Conservation (phyloP, 805 yeast species). For the Candida nitratophila region DNA sequence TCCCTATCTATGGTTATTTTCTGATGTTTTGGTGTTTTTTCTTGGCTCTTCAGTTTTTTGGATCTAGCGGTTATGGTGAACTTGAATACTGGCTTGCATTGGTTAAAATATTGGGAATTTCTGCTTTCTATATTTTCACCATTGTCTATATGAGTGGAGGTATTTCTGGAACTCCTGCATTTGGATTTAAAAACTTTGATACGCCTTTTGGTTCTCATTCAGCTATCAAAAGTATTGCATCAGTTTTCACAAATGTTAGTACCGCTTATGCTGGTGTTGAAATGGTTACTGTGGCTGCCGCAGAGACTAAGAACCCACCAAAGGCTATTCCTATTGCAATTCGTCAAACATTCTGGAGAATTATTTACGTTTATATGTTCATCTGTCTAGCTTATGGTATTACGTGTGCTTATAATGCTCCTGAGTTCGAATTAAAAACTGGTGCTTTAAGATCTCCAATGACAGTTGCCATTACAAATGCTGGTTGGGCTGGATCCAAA, state of each 20-base stretch:
- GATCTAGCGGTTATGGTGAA: slow-evolving; percentile 49
- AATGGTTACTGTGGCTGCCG: slow-evolving; percentile 47
- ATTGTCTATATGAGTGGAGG: slow-evolving; percentile 28
- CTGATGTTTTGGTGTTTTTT: slow-evolving; percentile 44
- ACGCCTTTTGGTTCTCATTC: slow-evolving; percentile 50
- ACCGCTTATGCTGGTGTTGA: slow-evolving; percentile 55
- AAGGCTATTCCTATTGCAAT: slow-evolving; percentile 48
- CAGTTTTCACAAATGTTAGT: slow-evolving; percentile 49
- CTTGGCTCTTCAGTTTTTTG: slow-evolving; percentile 39
- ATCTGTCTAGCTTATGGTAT: slow-evolving; percentile 51
- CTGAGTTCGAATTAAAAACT: slow-evolving; percentile 30
- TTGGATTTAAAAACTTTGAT: slow-evolving; percentile 48
- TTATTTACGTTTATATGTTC: slow-evolving; percentile 44
- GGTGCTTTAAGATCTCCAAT: slow-evolving; percentile 41
- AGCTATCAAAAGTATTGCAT: slow-evolving; percentile 39
- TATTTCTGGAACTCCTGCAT: slow-evolving; percentile 24
- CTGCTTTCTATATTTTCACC: slow-evolving; percentile 36
- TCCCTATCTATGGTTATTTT: slow-evolving; percentile 48
- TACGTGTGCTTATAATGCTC: slow-evolving; percentile 50
- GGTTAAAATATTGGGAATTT: slow-evolving; percentile 29
- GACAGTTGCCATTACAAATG: slow-evolving; percentile 39
- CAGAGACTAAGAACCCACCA: slow-evolving; percentile 47
- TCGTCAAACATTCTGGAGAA: slow-evolving; percentile 48
- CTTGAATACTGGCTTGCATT: slow-evolving; percentile 47
- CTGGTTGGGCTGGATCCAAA: slow-evolving; percentile 45